Percentiles rank a stretch among this genome's conserved stretches.
Evolutionary conservation across 768 basidiomycete species (phyloP).

Genomic region (Gelatoporia subvermispora): DNA sequence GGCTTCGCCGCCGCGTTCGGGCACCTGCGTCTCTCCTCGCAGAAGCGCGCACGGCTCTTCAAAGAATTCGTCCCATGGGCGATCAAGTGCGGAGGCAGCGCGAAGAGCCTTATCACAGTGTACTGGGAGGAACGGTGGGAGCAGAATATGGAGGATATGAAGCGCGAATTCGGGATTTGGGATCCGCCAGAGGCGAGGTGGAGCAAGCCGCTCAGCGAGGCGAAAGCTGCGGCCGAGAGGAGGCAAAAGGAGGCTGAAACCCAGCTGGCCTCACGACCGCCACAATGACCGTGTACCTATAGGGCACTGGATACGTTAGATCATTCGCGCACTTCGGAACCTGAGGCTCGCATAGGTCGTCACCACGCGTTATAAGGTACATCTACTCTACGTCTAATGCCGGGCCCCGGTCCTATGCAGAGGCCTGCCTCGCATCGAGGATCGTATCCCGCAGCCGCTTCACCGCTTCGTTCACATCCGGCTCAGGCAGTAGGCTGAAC

Average conservation of each 20-base stretch:
- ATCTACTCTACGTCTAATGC: no score
- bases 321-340: no score
- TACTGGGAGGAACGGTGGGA: conserved; percentile 97
- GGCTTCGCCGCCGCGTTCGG: conserved; percentile 76
- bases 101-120: conserved; percentile 76
- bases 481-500: conserved; percentile 67
- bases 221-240: conserved; percentile 38
- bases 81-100: conserved; percentile 70
- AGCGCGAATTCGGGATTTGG: conserved; percentile 80
- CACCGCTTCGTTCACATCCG: conserved; percentile 73
- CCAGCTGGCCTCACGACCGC: neutral
- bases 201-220: conserved; percentile 61
- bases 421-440: conserved; percentile 16
- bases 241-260: conserved; percentile 6
- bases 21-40: conserved; percentile 59
- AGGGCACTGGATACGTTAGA: no score
- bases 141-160: conserved; percentile 75
- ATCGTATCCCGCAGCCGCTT: conserved; percentile 42
- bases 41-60: conserved; percentile 44
- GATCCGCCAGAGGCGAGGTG: conserved; percentile 74
- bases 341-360: no score
- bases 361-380: no score
- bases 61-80: conserved; percentile 93
- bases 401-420: neutral
- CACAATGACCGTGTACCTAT: no score